phyloP scores from a whole-genome alignment of 306 rosid species.

The Quercus cerris region DNA sequence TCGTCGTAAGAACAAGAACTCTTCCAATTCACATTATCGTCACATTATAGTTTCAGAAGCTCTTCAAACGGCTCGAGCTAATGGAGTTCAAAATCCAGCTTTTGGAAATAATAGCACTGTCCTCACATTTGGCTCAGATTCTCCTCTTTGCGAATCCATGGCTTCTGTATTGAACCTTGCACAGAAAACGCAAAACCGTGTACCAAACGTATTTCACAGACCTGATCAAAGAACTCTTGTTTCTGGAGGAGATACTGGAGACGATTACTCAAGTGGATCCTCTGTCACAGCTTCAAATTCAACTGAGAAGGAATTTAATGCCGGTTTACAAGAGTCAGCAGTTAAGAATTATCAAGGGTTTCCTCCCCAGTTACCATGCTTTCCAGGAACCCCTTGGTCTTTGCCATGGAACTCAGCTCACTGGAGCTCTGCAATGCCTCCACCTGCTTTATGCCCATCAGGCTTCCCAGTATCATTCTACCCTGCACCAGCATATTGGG shows the following conservation, averaged over 20 bases:
- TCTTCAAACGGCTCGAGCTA: slow-evolving; percentile 35
- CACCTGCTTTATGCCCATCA: slow-evolving; percentile 51
- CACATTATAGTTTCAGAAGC: slow-evolving; percentile 48
- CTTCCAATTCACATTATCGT: slow-evolving; percentile 38
- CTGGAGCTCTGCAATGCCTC: slow-evolving; percentile 47
- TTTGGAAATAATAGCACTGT: slow-evolving; percentile 45
- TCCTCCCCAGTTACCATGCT: slow-evolving; percentile 51
- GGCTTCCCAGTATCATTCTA: slow-evolving; percentile 54
- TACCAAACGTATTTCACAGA: slow-evolving; percentile 36
- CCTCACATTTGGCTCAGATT: slow-evolving; percentile 61
- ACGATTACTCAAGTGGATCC: slow-evolving; percentile 49
- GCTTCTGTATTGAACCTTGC: slow-evolving; percentile 58
- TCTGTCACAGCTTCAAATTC: slow-evolving; percentile 54
- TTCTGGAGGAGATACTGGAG: slow-evolving; percentile 37
- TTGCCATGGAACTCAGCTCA: slow-evolving; percentile 53
- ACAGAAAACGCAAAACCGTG: slow-evolving; percentile 29
- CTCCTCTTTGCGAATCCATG: slow-evolving; percentile 59
- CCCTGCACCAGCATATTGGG: slow-evolving; percentile 59
- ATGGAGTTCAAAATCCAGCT: slow-evolving; percentile 38
- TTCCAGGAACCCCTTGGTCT: slow-evolving; percentile 54
- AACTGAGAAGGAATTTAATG: slow-evolving; percentile 36
- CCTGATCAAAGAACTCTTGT: slow-evolving; percentile 26
- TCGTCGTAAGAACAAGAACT: slow-evolving; percentile 76
- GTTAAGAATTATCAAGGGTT: slow-evolving; percentile 32
- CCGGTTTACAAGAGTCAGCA: slow-evolving; percentile 32